Evolutionary conservation across 441 rosid genomes (phyloP), one percentile per base, ranked within the genome.

Genomic region (Populus hybrid): DNA sequence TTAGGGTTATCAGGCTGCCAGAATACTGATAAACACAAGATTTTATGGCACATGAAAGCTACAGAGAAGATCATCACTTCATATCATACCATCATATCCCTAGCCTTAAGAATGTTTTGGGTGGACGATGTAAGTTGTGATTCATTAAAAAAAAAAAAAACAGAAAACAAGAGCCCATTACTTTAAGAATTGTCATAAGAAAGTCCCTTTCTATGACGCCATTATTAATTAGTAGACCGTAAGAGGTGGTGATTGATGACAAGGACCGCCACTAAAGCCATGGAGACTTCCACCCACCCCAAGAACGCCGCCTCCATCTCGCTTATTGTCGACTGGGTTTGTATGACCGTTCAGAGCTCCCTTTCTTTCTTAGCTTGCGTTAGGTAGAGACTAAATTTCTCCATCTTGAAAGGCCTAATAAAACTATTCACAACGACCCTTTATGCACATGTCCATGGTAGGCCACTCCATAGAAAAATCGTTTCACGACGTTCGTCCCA

Each of bases 231-330:
- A 77, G 80, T 28, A 28, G 28, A 3, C 4, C 32, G 30, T 0
- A 35, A 14, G n/a, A 28, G 68, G 21, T n/a, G 67, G 67, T 76
- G 67, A 30, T 6, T 64, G 28, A 8, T 26, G 85, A 83, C 68
- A 78, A 57, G 71, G 82, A 81, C 82, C 71, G 12, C 77, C 84
- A 76, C 80, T 38, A 23, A 23, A 35, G 6, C 30, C 80, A 74
- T 59, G 71, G 73, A 23, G 20, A 10, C n/a, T 12, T 32, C 21
- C 40, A 12, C 73, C 38, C 8, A 35, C 70, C 71, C 57, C 18
- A 28, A 7, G n/a, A 30, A 30, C 32, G 32, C 32, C 42, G 1
- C n/a, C 18, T 30, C 46, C 64, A 10, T 3, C 24, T 16, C 23
- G 32, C 32, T 20, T 28, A 72, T 14, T 8, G 16, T 20, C 72